Evolutionary conservation across 1,284 basidiomycete genomes (phyloP).

Genomic region (Malassezia caprae): DNA sequence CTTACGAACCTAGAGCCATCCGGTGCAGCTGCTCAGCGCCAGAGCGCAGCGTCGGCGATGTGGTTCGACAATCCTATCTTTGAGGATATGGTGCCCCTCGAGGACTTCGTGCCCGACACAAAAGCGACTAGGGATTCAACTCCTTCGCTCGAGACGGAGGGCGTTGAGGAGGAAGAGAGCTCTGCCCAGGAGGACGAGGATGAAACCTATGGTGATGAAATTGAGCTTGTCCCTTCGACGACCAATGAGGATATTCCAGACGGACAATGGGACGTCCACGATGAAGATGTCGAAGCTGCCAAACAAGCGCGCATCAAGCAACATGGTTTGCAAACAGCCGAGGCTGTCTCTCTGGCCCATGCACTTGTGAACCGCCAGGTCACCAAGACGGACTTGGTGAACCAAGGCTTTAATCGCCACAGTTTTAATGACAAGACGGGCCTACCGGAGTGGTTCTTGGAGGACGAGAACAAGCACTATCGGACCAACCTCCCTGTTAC

Average conservation of each 20-base stretch:
- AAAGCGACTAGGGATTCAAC: conserved; percentile 51
- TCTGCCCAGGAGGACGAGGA: conserved; percentile 21
- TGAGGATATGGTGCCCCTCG: conserved; percentile 58
- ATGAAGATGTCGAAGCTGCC: conserved; percentile 61
- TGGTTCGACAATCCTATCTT: conserved; percentile 98
- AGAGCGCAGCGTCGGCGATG: conserved; percentile 56
- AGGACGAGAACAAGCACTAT: conserved; percentile 88
- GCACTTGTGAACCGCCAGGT: conserved; percentile 82
- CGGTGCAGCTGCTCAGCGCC: conserved; percentile 12
- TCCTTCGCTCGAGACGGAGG: conserved; percentile 36
- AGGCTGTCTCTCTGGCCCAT: conserved; percentile 84
- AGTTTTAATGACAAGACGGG: conserved; percentile 75
- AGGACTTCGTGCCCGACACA: conserved; percentile 31
- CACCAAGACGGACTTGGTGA: conserved; percentile 77
- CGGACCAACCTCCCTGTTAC: conserved; percentile 90
- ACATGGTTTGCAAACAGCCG: conserved; percentile 74
- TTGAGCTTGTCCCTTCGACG: conserved; percentile 44
- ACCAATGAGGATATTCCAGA: conserved; percentile 67
- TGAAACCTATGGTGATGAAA: conserved; percentile 27
- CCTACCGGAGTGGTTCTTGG: conserved; percentile 90
- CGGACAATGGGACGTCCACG: conserved; percentile 70
- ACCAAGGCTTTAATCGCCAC: conserved; percentile 91
- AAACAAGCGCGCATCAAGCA: conserved; percentile 66
- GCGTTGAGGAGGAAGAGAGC: conserved; percentile 39
- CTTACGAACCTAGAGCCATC: conserved; percentile 5